Percentiles rank a stretch among this genome's conserved stretches.
phyloP scores from a whole-genome alignment of 768 basidiomycete genomes.

The Mycena pura region DNA sequence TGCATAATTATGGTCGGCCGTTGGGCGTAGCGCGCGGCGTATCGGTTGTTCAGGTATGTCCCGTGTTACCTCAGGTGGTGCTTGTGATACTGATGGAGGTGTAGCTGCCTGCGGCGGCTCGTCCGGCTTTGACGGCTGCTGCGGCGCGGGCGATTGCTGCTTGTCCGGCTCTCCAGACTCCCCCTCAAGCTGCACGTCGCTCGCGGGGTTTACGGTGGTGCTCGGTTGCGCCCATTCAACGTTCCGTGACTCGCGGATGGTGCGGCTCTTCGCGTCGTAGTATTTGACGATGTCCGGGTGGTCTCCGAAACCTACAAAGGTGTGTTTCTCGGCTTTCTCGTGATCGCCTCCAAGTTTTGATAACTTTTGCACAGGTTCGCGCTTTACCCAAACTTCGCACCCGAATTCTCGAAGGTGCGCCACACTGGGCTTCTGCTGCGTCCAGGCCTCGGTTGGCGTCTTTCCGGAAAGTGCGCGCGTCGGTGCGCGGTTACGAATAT shows the following conservation, averaged over 20 bases:
- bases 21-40: background rate
- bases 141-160: background rate
- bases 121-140: background rate
- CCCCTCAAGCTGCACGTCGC: slow-evolving; percentile 11
- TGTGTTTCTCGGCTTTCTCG: background rate
- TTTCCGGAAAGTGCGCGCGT: slow-evolving; percentile 2
- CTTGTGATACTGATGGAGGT: too few species aligned
- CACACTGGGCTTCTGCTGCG: background rate
- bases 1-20: background rate
- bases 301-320: too few species aligned
- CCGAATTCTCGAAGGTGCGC: slow-evolving; percentile 7
- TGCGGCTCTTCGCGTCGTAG: slow-evolving; percentile 1
- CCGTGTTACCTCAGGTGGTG: too few species aligned
- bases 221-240: too few species aligned
- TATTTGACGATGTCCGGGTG: too few species aligned
- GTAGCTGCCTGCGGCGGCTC: background rate
- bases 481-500: slow-evolving; percentile 26
- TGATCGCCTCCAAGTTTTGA: slow-evolving; percentile 16
- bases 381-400: too few species aligned
- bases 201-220: too few species aligned
- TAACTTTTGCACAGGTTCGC: slow-evolving; percentile 8
- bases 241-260: slow-evolving; percentile 8
- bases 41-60: background rate
- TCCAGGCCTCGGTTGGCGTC: slow-evolving; percentile 5
- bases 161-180: background rate